Evolutionary conservation across 345 rosid species (phyloP).

Genomic region (Arabidopsis arenosa): DNA sequence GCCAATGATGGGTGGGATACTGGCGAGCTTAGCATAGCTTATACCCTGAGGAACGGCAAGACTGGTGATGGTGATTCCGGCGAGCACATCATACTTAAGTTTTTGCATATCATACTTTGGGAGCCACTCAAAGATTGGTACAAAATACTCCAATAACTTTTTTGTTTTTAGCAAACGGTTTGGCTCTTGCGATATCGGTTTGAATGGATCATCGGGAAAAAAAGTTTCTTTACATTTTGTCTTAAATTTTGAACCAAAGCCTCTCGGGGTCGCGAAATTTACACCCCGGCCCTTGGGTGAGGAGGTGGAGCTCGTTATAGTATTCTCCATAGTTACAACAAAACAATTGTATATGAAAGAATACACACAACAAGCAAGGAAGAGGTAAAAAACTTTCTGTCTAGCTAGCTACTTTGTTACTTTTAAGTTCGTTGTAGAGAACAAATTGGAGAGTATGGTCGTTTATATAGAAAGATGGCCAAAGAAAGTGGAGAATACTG

Average conservation of each 20-base stretch:
- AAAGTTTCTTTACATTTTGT: conserved; percentile 73
- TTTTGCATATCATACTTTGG: conserved; percentile 59
- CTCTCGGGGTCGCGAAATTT: conserved; percentile 61
- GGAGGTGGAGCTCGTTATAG: conserved; percentile 22
- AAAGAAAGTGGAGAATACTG: conserved; percentile 34
- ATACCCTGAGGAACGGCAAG: conserved; percentile 97
- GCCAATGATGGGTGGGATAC: conserved; percentile 81
- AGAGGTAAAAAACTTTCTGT: background rate
- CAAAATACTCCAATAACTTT: conserved; percentile 61
- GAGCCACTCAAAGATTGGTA: conserved; percentile 82
- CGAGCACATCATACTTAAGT: conserved; percentile 69
- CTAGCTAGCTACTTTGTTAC: background rate
- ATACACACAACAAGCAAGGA: conserved; percentile 21
- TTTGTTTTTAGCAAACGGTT: conserved; percentile 19
- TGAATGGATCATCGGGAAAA: conserved; percentile 87
- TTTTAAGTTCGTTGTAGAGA: conserved; percentile 3
- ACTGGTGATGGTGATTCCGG: conserved; percentile 89
- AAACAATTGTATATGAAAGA: background rate
- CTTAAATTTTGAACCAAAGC: conserved; percentile 51
- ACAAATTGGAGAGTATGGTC: conserved; percentile 28
- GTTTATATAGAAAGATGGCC: conserved; percentile 35
- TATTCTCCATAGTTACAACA: conserved; percentile 31
- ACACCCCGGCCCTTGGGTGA: conserved; percentile 37
- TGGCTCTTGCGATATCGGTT: conserved; percentile 47
- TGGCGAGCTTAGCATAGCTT: conserved; percentile 90